Base-by-base conservation (phyloP, 306 rosid species). In the Malus sieversii region DNA sequence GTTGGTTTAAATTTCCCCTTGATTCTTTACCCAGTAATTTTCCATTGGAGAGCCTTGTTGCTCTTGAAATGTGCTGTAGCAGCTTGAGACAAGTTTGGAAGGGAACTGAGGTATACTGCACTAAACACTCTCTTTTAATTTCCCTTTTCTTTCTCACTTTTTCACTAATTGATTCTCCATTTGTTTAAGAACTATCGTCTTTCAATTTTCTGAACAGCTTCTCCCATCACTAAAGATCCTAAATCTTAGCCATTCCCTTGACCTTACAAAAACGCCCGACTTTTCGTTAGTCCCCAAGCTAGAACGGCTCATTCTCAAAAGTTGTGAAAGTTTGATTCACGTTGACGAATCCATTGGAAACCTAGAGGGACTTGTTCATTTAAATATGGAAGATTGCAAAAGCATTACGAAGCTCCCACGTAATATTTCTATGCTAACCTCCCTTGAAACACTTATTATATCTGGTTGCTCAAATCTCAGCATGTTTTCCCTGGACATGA, bases 211-310 rank as follows among this genome's bases (percentile, higher is more conserved):
- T 65, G 2, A 14, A 6, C 73, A 70, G 69, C 6, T 5, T 42
- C 80, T 76, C 25, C 59, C 64, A 19, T 22, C 51, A 18, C 13
- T 76, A 25, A 76, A 76, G 18, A 27, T 76, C 14, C 15, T 67
- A 55, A 40, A 76, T 58, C 60, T 76, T 15, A 76, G 80, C 60
- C 80, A 76, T n/a, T 76, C 80, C 18, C 23, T 6, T 23, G 8
- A 18, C 44, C 44, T 68, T 3, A 38, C 6, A 2, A 65, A 55
- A 25, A 53, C 44, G 4, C 45, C 74, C 1, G 52, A 76, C 59
- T 76, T 76, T 13, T 51, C 74, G 4, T 10, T 7, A 5, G 8
- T 67, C 8, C 74, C 74, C 19, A 68, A 57, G 44, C 59, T 76
- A 9, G 73, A 76, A 16, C 22, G 52, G 8, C 18, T 76, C 22